These are phyloP conservation scores for Cornus suecica DNA, from an alignment of 148 eudicot species.

Conservation along the genomic window DNA sequence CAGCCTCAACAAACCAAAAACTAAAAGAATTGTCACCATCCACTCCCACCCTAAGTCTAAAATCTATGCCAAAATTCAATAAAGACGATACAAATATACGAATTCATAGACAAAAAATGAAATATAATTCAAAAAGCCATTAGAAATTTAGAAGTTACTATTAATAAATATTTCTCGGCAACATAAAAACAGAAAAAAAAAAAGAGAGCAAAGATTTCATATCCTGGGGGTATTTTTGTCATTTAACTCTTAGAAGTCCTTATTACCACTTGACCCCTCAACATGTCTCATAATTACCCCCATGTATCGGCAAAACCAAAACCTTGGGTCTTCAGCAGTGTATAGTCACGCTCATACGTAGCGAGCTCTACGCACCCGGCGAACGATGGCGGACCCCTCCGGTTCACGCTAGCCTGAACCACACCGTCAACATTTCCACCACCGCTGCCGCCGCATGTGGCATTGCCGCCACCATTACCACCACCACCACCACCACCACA, in stretches of 20 bases:
- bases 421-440: constrained; percentile 12
- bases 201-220: background rate
- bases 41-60: background rate
- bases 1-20: too few species aligned
- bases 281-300: constrained; percentile 11
- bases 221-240: background rate
- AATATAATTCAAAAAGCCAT: background rate
- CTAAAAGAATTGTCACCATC: background rate
- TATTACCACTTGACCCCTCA: constrained; percentile 16
- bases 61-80: background rate
- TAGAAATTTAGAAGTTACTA: background rate
- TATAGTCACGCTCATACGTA: constrained; percentile 34
- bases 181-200: background rate
- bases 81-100: background rate
- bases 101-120: background rate
- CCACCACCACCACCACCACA: constrained; percentile 9
- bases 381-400: constrained; percentile 43
- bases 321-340: constrained; percentile 37
- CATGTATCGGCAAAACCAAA: constrained; percentile 43
- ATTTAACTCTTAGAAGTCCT: background rate
- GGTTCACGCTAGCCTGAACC: constrained; percentile 17
- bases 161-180: background rate
- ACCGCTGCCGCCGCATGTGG: constrained; percentile 3
- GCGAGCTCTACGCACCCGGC: constrained; percentile 38
- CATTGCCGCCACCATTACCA: constrained; percentile 2